Base-by-base conservation (phyloP, 2,329 filamentous ascomycete genomes). In the Meredithiella fracta region DNA sequence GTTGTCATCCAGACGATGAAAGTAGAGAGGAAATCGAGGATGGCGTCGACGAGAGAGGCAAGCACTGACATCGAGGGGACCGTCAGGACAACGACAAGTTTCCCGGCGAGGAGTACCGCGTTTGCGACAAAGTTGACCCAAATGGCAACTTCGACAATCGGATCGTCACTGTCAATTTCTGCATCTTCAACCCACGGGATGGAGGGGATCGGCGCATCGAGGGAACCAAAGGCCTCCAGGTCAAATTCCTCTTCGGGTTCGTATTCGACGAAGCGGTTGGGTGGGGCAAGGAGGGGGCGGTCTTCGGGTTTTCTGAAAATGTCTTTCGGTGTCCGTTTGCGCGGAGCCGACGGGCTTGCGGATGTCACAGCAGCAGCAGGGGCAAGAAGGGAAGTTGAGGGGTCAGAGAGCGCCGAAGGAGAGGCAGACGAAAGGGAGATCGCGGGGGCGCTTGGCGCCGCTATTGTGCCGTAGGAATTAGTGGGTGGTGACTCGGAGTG, bases 91-190 rank as follows among this genome's bases (percentile, higher is more conserved):
- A 92, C 87, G 40, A 78, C 76, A 53, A 89, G 78, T 67, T 95
- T 94, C 59, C 86, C 79, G 5, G 77, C 76, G 2, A 94, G 75
- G 1, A 94, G 74, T 47, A 86, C 70, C 1, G 80, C 73, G 65
- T 95, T 95, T 58, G 88, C 89, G 22, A 77, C 69, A 51, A 94
- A 77, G 65, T 94, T 95, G 67, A 94, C 70, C 67, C 89, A 91
- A 63, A 97, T 92, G 44, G 91, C 90, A 20, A 92, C 65, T n/a
- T 82, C 84, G 51, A 96, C 88, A 51, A 94, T 79, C 15, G 77
- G 80, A 58, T 83, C 82, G 51, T 81, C 75, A 60, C 82, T 86
- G 64, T 89, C 84, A 1, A 89, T 62, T 22, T 78, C 76, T 57
- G 83, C 83, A 60, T 89, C 85, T 58, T 85, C 83, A 56, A 85